Evolutionary conservation across 345 rosid species (phyloP), one percentile per base, ranked within the genome.

Genomic region (Moricandia arvensis): DNA sequence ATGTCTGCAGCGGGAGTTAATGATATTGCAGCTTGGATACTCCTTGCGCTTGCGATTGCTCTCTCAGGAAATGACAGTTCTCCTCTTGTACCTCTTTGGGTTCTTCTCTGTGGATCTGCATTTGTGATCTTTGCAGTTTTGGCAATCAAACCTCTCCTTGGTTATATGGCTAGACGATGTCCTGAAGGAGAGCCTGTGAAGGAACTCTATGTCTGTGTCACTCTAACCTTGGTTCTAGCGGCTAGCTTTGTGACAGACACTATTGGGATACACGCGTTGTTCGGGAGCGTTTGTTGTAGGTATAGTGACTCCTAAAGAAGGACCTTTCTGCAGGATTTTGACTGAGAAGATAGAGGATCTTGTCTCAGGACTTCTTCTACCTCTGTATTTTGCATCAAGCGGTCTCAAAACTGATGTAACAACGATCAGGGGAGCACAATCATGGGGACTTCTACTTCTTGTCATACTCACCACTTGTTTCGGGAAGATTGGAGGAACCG

Each of bases 231-330:
- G 6, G 88, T 88, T 3, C 74, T 88, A 83, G 63, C 81, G 8
- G 80, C 89, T 7, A 87, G 87, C 17, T 84, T 87, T 71, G 62
- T 83, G 54, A 86, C 89, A 0, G 89, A 86, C 26, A 70, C 84
- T 1, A 84, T 84, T 13, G 89, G 91, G 33, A 86, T 88, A 72
- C 91, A 88, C 54, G 72, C 89, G 0, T 77, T 86, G 3, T 84
- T 88, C 11, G 89, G 89, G 91, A 3, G 89, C 87, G 16, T 82
- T 85, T 69, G 79, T 88, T 34, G 62, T 88, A 26, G 91, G 87
- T 4, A 59, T 86, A 43, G 83, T 79, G 11, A 80, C 87, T 34
- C 91, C 91, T 7, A 83, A 88, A 70, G 88, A 69, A 13, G 81
- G 85, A 2, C 82, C 55, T 0, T 82, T 88, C 38, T 75, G 79